Evolutionary conservation across 805 yeast genomes (phyloP).

Genomic region (Schizosaccharomyces lindneri): DNA sequence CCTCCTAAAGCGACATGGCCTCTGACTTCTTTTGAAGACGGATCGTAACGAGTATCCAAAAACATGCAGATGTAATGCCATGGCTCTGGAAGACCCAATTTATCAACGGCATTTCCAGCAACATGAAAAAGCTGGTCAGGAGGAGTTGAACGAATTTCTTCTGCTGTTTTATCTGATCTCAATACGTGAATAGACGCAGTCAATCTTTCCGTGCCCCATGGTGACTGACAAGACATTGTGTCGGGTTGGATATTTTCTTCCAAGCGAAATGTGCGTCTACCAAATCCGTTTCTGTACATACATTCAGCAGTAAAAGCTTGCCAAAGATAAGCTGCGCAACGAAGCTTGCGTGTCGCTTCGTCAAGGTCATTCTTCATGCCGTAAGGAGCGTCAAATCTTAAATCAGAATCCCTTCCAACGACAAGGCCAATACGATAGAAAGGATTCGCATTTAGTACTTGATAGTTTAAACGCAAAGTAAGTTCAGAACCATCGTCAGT

Average conservation of each 20-base stretch:
- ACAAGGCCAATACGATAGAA: constrained; percentile 64
- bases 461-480: constrained; percentile 18
- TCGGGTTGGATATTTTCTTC: constrained; percentile 36
- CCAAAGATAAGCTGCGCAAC: constrained; percentile 70
- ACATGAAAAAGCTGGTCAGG: constrained; percentile 64
- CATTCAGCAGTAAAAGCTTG: constrained; percentile 81
- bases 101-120: constrained; percentile 37
- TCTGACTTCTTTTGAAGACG: constrained; percentile 27
- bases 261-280: constrained; percentile 52
- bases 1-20: constrained; percentile 95
- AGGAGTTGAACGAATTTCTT: constrained; percentile 51
- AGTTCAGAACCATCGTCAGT: constrained; percentile 6
- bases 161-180: constrained; percentile 37
- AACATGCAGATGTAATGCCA: constrained; percentile 45
- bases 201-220: constrained; percentile 17
- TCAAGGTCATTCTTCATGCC: constrained; percentile 25
- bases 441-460: constrained; percentile 36
- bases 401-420: constrained; percentile 52
- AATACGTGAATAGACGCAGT: constrained; percentile 61
- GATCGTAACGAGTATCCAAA: constrained; percentile 70
- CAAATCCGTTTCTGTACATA: constrained; percentile 55
- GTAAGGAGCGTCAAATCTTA: constrained; percentile 42
- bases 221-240: constrained; percentile 25
- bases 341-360: constrained; percentile 46
- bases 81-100: constrained; percentile 9